Percentiles rank a stretch among this genome's conserved stretches.
Evolutionary conservation across 495 filamentous ascomycete species (phyloP).

Genomic region (Schizothecium vesticola): DNA sequence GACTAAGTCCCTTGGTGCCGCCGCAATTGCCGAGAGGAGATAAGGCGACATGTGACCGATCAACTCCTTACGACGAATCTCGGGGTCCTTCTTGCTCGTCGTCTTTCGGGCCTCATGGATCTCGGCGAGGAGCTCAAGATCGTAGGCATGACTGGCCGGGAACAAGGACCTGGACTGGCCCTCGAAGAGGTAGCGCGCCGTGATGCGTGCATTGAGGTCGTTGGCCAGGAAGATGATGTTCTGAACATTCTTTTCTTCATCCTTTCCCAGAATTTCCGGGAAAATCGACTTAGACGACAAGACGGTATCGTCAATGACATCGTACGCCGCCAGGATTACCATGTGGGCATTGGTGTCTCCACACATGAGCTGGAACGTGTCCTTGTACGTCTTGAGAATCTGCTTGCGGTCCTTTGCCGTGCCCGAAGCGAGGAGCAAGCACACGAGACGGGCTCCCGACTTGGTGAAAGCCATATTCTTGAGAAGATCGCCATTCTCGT

Average conservation of each 20-base stretch:
- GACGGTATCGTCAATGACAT: constrained; percentile 90
- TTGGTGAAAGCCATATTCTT: constrained; percentile 95
- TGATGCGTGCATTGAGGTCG: constrained; percentile 67
- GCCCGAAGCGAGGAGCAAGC: constrained; percentile 72
- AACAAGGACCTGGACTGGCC: constrained; percentile 67
- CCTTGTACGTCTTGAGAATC: constrained; percentile 79
- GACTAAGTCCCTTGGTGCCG: constrained; percentile 60
- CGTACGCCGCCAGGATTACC: constrained; percentile 76
- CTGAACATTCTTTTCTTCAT: constrained; percentile 51
- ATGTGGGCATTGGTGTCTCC: constrained; percentile 72
- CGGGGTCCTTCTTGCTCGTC: constrained; percentile 88
- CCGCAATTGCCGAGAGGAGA: constrained; percentile 65
- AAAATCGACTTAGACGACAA: constrained; percentile 80
- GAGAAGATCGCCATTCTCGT: constrained; percentile 79
- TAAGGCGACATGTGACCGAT: constrained; percentile 59
- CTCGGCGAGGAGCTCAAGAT: constrained; percentile 63
- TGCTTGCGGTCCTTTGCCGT: constrained; percentile 89
- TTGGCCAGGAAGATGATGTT: constrained; percentile 60
- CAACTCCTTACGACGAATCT: constrained; percentile 68
- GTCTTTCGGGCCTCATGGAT: constrained; percentile 67
- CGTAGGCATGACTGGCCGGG: constrained; percentile 48
- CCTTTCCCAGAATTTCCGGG: constrained; percentile 70
- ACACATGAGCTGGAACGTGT: constrained; percentile 75
- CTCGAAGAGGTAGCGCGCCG: constrained; percentile 78
- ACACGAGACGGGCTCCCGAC: constrained; percentile 77